phyloP scores from a whole-genome alignment of 148 eudicot genomes.

The Cornus suecica region DNA sequence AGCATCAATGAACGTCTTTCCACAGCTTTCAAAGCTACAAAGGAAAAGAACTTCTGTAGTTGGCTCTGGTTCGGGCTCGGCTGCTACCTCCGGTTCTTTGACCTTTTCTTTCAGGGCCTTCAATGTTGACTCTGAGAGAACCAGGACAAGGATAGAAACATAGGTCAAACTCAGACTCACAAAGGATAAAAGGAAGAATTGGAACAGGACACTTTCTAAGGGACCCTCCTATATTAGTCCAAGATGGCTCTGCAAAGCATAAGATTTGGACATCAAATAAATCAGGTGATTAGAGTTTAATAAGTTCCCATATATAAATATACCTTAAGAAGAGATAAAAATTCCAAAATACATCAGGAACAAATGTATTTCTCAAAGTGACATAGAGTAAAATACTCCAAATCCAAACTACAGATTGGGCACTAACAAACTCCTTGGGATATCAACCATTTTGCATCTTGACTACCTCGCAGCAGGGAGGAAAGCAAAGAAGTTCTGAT shows the following conservation, averaged over 20 bases:
- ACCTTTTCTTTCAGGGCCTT: constrained; percentile 68
- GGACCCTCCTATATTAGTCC: not conserved
- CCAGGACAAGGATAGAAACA: not conserved
- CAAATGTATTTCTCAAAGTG: not conserved
- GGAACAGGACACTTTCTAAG: not conserved
- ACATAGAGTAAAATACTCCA: not conserved
- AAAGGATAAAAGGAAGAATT: not conserved
- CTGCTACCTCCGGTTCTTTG: constrained; percentile 50
- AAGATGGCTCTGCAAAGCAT: not conserved
- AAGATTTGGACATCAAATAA: not conserved
- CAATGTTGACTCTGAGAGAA: constrained; percentile 52
- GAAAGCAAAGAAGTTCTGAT: not conserved
- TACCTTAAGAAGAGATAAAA: too few relatives aligned
- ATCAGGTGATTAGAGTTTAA: not conserved
- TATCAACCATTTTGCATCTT: not conserved
- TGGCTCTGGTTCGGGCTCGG: constrained; percentile 88
- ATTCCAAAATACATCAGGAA: too few relatives aligned
- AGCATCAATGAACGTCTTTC: constrained; percentile 96
- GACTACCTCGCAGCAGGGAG: not conserved
- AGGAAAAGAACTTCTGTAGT: constrained; percentile 98
- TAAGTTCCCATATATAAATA: not conserved
- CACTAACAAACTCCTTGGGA: not conserved
- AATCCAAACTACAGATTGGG: not conserved
- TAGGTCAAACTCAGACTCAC: not conserved
- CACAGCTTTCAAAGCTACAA: constrained; percentile 94